phyloP scores from a whole-genome alignment of 352 stramenopile genomes.

The Globisporangium takayamanum region DNA sequence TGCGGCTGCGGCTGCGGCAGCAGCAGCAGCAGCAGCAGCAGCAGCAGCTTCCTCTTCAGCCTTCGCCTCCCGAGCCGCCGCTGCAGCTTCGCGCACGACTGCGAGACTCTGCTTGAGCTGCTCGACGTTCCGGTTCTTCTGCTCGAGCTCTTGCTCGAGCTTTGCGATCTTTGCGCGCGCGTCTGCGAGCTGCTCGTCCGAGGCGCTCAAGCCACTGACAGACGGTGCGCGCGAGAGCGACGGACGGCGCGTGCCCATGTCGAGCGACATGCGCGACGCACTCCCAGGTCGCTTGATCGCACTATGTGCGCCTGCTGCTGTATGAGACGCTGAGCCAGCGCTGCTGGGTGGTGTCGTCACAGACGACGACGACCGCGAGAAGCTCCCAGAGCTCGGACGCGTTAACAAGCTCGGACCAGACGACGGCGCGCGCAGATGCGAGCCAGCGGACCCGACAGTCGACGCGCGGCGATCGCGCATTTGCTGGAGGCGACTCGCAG shows the following conservation, averaged over 20 bases:
- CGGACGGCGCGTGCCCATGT: slow-evolving; percentile 6
- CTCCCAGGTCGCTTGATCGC: slow-evolving; percentile 12
- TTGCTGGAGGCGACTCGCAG: slow-evolving; percentile 26
- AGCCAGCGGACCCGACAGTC: slow-evolving; percentile 12
- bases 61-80: slow-evolving; percentile 11
- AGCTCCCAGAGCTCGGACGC: slow-evolving; percentile 5
- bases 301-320: slow-evolving; percentile 4
- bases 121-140: slow-evolving; percentile 60
- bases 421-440: slow-evolving; percentile 8
- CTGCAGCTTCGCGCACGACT: slow-evolving; percentile 35
- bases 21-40: background rate
- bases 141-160: slow-evolving; percentile 63
- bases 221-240: slow-evolving; percentile 15
- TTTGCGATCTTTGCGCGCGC: slow-evolving; percentile 42
- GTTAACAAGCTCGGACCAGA: slow-evolving; percentile 10
- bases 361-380: slow-evolving; percentile 11
- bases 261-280: slow-evolving; percentile 24
- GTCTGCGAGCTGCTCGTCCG: slow-evolving; percentile 48
- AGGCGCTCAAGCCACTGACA: background rate
- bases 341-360: slow-evolving; percentile 7
- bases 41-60: slow-evolving; percentile 20
- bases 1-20: background rate
- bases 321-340: slow-evolving; percentile 2
- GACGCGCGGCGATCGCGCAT: slow-evolving; percentile 23
- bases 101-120: slow-evolving; percentile 58